phyloP scores from a whole-genome alignment of 352 stramenopile species.

The Phytophthora sojae region DNA sequence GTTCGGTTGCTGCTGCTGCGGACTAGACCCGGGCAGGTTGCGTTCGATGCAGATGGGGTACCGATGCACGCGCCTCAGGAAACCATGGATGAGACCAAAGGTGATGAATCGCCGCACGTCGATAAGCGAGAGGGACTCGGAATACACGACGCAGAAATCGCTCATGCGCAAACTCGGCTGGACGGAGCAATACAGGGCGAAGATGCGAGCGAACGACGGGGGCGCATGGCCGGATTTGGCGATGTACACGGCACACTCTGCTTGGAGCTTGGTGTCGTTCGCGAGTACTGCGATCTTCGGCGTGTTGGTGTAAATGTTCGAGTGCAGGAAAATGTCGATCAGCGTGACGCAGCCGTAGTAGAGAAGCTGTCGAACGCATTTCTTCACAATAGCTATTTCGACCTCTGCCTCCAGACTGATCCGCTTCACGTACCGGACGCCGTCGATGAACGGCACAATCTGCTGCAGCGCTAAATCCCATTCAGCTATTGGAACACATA shows the following conservation, averaged over 20 bases:
- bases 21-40: constrained; percentile 30
- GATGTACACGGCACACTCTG: constrained; percentile 83
- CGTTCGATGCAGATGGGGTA: constrained; percentile 82
- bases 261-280: constrained; percentile 71
- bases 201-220: constrained; percentile 78
- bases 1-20: constrained; percentile 36
- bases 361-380: constrained; percentile 85
- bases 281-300: constrained; percentile 65
- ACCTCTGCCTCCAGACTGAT: constrained; percentile 91
- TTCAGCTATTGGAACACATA: no score
- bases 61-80: constrained; percentile 85
- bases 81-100: constrained; percentile 89
- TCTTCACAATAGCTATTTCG: constrained; percentile 90
- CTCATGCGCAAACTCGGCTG: constrained; percentile 85
- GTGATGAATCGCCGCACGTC: constrained; percentile 87
- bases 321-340: constrained; percentile 93
- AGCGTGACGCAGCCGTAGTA: constrained; percentile 92
- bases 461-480: constrained; percentile 90
- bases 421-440: constrained; percentile 91
- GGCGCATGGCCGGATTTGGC: constrained; percentile 67
- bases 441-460: constrained; percentile 92
- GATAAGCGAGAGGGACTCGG: constrained; percentile 70
- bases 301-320: constrained; percentile 89
- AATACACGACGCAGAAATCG: constrained; percentile 85
- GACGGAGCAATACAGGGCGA: constrained; percentile 88